These are phyloP conservation scores for Oehlia diaphana DNA, from an alignment of 192 early-diverging fungal species.

Conservation along the genomic window DNA sequence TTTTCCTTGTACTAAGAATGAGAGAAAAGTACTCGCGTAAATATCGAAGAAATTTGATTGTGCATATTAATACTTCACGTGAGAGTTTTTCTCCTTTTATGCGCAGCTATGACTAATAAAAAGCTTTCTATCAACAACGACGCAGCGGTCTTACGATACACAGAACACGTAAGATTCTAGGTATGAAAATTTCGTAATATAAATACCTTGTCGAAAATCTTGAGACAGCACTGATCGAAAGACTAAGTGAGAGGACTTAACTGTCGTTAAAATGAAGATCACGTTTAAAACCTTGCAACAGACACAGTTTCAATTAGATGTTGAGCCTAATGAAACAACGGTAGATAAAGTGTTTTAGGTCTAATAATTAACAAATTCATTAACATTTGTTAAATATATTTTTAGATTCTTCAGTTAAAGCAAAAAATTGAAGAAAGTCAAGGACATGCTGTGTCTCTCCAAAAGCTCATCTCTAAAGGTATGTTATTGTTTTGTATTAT, in stretches of 20 bases:
- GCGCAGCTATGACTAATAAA: too few species aligned
- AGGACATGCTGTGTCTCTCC: slow-evolving; percentile 66
- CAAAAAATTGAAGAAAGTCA: slow-evolving; percentile 71
- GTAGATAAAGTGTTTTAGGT: slow-evolving; percentile 30
- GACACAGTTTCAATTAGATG: slow-evolving; percentile 78
- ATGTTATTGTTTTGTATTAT: slow-evolving; percentile 7
- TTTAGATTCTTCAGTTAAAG: slow-evolving; percentile 77
- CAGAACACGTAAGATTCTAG: neutral
- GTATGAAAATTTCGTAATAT: neutral
- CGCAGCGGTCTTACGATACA: neutral
- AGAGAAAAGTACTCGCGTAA: too few species aligned
- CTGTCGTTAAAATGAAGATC: slow-evolving; percentile 62
- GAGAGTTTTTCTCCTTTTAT: too few species aligned
- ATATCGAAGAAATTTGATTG: too few species aligned
- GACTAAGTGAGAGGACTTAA: neutral
- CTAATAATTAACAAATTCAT: slow-evolving; percentile 1
- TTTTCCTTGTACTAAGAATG: too few species aligned
- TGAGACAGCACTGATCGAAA: neutral
- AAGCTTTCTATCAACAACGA: neutral
- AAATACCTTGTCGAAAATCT: neutral
- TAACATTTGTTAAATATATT: neutral
- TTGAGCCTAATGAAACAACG: slow-evolving; percentile 65
- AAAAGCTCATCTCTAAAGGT: slow-evolving; percentile 92
- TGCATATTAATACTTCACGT: too few species aligned
- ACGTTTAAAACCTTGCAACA: slow-evolving; percentile 93